A percentile compares a stretch with the other conserved stretches of the same genome.
Evolutionary conservation across 805 yeast genomes (phyloP).

Genomic region (Wickerhamomyces chambardii): DNA sequence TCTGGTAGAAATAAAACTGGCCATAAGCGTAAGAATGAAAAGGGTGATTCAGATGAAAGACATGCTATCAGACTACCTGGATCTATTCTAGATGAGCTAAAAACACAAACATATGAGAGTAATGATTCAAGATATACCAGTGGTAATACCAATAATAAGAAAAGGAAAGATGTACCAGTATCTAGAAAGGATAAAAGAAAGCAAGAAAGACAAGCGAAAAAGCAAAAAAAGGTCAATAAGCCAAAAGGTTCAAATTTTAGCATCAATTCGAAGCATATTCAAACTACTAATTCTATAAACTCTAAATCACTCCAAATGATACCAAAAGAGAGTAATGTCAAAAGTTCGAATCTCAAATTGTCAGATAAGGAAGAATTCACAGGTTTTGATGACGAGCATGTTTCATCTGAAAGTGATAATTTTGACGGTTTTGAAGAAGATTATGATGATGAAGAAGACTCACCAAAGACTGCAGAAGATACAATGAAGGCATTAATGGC

Average conservation of each 20-base stretch:
- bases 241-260: too few species aligned
- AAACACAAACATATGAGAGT: slow-evolving; percentile 22
- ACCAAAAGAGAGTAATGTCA: slow-evolving; percentile 21
- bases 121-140: slow-evolving; percentile 26
- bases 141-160: slow-evolving; percentile 20
- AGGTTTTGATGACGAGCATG: slow-evolving; percentile 16
- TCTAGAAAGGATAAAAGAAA: slow-evolving; percentile 35
- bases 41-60: slow-evolving; percentile 3
- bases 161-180: slow-evolving; percentile 20
- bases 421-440: slow-evolving; percentile 9
- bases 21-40: background rate
- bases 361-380: slow-evolving; percentile 9
- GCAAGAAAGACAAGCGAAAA: slow-evolving; percentile 27
- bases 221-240: slow-evolving; percentile 13
- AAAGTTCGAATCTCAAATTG: slow-evolving; percentile 4
- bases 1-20: background rate
- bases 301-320: slow-evolving; percentile 22
- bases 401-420: too few species aligned
- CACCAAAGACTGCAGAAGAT: slow-evolving; percentile 28
- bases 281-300: too few species aligned
- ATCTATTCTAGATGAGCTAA: slow-evolving; percentile 42
- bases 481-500: slow-evolving; percentile 35
- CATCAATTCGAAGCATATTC: slow-evolving; percentile 1
- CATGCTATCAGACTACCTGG: slow-evolving; percentile 53
- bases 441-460: slow-evolving; percentile 17